Conservation (phyloP, 306 rosid genomes). For the Corylus avellana region DNA sequence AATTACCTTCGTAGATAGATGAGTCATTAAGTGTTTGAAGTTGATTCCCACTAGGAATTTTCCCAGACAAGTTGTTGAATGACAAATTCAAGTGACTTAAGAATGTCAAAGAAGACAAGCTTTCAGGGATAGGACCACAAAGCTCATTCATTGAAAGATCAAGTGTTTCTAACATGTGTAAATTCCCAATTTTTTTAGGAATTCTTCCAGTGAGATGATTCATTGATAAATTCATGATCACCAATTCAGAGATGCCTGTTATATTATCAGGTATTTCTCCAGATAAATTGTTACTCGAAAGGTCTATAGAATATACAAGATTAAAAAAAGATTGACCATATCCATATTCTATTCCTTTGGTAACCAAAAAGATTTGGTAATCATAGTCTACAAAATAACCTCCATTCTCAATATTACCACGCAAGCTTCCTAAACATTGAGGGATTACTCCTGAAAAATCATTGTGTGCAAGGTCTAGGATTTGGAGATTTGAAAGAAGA, state of each 20-base stretch:
- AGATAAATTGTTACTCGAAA: too few species aligned
- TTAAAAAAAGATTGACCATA: too few species aligned
- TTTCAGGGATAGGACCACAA: constrained; percentile 5
- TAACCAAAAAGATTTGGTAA: too few species aligned
- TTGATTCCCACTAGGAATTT: constrained; percentile 18
- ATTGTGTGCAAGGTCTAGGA: too few species aligned
- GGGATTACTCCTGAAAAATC: too few species aligned
- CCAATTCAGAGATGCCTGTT: background rate
- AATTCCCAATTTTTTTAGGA: constrained; percentile 1
- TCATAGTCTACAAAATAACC: too few species aligned
- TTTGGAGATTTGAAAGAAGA: too few species aligned
- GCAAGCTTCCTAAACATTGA: too few species aligned
- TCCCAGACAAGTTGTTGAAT: constrained; percentile 3
- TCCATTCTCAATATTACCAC: too few species aligned
- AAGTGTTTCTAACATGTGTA: constrained; percentile 3
- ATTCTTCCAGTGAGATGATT: constrained; percentile 24
- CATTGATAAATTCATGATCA: constrained; percentile 13
- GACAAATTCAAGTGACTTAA: constrained; percentile 17
- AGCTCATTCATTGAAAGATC: constrained; percentile 14
- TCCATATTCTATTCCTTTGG: too few species aligned
- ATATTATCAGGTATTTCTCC: constrained; percentile 24
- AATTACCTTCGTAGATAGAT: constrained; percentile 11
- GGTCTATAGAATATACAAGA: too few species aligned
- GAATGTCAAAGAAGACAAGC: constrained; percentile 21
- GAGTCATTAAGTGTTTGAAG: constrained; percentile 3